A percentile compares a stretch with the other conserved stretches of the same genome.
Evolutionary conservation across 768 basidiomycete genomes (phyloP).

Genomic region (Gelatoporia subvermispora): DNA sequence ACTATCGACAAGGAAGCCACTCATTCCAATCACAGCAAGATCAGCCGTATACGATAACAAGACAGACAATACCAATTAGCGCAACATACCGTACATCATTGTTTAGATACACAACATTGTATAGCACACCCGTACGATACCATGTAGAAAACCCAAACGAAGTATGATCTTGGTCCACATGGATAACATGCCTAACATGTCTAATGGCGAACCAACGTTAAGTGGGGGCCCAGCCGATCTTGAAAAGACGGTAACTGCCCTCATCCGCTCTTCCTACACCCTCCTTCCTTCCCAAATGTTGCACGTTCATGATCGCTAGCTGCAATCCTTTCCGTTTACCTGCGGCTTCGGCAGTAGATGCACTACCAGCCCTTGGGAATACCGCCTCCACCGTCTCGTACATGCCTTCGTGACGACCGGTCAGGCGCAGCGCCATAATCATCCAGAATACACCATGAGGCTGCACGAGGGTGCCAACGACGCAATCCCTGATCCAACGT

Average conservation of each 20-base stretch:
- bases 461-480: constrained; percentile 41
- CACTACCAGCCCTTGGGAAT: constrained; percentile 33
- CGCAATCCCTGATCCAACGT: constrained; percentile 60
- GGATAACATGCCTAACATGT: neutral
- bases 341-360: neutral
- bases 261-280: constrained; percentile 69
- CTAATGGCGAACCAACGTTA: neutral
- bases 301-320: constrained; percentile 44
- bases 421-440: constrained; percentile 64
- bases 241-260: constrained; percentile 60
- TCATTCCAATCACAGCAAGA: neutral
- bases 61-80: constrained; percentile 3
- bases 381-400: constrained; percentile 48
- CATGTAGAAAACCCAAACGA: neutral
- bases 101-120: neutral
- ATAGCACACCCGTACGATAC: too few relatives aligned
- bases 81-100: constrained; percentile 6
- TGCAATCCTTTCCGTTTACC: constrained; percentile 3
- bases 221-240: constrained; percentile 57
- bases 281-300: constrained; percentile 43
- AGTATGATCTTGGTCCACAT: neutral
- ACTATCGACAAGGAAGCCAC: too few relatives aligned
- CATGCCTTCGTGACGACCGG: constrained; percentile 59
- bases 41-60: neutral
- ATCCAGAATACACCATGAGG: constrained; percentile 54